Percentiles rank a stretch among this genome's conserved stretches.
Conservation (phyloP, 2,329 filamentous ascomycete genomes). For the Elsinoe arachidis region DNA sequence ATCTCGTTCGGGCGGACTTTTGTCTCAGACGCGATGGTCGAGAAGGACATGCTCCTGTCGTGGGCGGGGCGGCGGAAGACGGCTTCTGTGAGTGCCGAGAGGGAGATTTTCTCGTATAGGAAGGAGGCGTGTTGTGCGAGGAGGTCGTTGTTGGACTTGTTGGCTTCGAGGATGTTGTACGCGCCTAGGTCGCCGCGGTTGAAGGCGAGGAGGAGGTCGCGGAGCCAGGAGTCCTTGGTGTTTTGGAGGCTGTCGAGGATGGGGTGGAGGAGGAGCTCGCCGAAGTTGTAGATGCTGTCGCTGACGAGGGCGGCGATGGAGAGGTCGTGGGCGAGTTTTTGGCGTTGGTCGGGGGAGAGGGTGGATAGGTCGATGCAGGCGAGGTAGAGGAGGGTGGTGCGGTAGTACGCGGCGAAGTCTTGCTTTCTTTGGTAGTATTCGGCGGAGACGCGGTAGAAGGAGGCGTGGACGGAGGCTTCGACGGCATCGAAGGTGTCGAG, state of each 20-base stretch:
- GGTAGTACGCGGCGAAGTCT: constrained; percentile 95
- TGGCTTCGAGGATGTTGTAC: constrained; percentile 63
- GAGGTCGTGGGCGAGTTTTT: constrained; percentile 80
- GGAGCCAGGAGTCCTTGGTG: constrained; percentile 75
- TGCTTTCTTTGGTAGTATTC: constrained; percentile 85
- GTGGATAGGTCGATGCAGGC: constrained; percentile 82
- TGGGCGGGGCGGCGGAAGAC: constrained; percentile 94
- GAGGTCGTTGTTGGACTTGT: constrained; percentile 71
- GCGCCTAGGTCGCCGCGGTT: constrained; percentile 87
- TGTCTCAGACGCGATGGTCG: constrained; percentile 80
- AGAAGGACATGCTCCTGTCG: constrained; percentile 88
- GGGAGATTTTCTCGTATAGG: constrained; percentile 93
- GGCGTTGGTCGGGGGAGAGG: constrained; percentile 65
- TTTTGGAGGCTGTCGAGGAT: constrained; percentile 78
- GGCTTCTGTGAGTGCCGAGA: constrained; percentile 89
- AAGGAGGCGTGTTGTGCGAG: constrained; percentile 73
- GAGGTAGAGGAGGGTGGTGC: constrained; percentile 93
- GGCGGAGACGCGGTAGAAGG: constrained; percentile 92
- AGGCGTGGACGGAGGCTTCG: constrained; percentile 88
- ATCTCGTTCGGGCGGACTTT: constrained; percentile 88
- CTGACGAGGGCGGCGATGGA: constrained; percentile 87
- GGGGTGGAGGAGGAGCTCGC: constrained; percentile 93
- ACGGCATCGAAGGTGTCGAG: constrained; percentile 90
- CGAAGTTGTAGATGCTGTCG: constrained; percentile 97
- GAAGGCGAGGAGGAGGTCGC: constrained; percentile 93